phyloP scores from a whole-genome alignment of 768 basidiomycete species.

The Bullera alba region DNA sequence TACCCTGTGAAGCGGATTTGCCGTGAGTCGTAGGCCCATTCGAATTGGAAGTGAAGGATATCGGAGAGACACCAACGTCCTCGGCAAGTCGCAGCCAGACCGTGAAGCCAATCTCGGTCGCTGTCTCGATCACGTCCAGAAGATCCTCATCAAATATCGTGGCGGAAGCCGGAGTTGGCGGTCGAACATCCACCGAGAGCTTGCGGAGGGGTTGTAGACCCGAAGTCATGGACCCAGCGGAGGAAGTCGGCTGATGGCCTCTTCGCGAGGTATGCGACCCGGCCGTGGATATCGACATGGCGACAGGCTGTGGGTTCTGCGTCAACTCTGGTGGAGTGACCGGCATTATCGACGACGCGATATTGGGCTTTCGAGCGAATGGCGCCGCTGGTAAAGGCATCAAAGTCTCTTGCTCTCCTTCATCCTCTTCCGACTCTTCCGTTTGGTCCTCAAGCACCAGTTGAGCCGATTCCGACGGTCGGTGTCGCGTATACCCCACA shows the following conservation, averaged over 20 bases:
- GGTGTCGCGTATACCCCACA: slow-evolving; percentile 15
- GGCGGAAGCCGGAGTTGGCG: slow-evolving; percentile 51
- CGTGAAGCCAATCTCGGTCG: slow-evolving; percentile 69
- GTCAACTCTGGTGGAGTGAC: slow-evolving; percentile 19
- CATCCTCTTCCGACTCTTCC: slow-evolving; percentile 20
- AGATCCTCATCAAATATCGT: slow-evolving; percentile 70
- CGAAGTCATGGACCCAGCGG: slow-evolving; percentile 41
- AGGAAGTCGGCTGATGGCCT: slow-evolving; percentile 39
- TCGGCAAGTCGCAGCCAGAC: slow-evolving; percentile 79
- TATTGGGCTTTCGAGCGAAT: slow-evolving; percentile 2
- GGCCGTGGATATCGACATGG: slow-evolving; percentile 11
- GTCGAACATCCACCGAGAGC: slow-evolving; percentile 45
- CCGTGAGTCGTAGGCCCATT: slow-evolving; percentile 5
- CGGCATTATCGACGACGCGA: slow-evolving; percentile 9
- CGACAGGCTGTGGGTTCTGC: slow-evolving; percentile 9
- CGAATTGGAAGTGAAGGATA: slow-evolving; percentile 1
- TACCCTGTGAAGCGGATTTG: slow-evolving; percentile 15
- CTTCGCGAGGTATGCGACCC: slow-evolving; percentile 47
- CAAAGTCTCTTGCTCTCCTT: slow-evolving; percentile 16
- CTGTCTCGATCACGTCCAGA: slow-evolving; percentile 66
- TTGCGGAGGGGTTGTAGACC: slow-evolving; percentile 24
- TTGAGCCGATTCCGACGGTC: slow-evolving; percentile 22
- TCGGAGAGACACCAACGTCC: slow-evolving; percentile 49
- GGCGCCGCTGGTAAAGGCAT: neutral
- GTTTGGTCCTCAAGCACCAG: slow-evolving; percentile 6